A percentile compares a stretch with the other conserved stretches of the same genome.
Evolutionary conservation across 1,284 basidiomycete species (phyloP).

Genomic region (Melampsora americana): DNA sequence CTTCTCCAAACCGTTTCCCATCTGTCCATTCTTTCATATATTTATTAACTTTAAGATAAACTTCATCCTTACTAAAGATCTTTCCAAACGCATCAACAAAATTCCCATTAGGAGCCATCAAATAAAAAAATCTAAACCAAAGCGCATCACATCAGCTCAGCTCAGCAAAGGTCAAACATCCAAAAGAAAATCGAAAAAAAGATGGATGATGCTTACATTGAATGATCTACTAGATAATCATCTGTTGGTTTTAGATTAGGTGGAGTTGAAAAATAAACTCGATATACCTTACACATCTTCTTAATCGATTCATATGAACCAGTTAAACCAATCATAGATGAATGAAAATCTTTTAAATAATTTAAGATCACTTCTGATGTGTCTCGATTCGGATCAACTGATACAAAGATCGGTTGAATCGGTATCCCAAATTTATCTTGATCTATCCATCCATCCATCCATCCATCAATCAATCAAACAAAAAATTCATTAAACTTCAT

Average conservation of each 20-base stretch:
- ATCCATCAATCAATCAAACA: too few species aligned
- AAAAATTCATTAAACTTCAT: too few species aligned
- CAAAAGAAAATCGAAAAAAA: neutral
- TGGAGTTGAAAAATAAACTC: conserved; percentile 98
- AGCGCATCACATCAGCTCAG: conserved; percentile 46
- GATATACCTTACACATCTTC: conserved; percentile 84
- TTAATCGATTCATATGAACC: conserved; percentile 84
- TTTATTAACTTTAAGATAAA: conserved; percentile 60
- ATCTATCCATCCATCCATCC: conserved; percentile 56
- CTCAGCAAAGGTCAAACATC: conserved; percentile 16
- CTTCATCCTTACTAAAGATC: conserved; percentile 68
- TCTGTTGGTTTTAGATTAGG: conserved; percentile 68
- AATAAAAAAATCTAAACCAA: conserved; percentile 85
- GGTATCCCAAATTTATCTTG: conserved; percentile 53
- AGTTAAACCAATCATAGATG: conserved; percentile 79
- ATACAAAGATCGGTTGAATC: conserved; percentile 84
- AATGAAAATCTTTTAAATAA: conserved; percentile 78
- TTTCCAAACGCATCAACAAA: conserved; percentile 98
- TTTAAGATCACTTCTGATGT: conserved; percentile 61
- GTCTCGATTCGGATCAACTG: conserved; percentile 93
- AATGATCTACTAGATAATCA: conserved; percentile 94
- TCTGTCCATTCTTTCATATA: conserved; percentile 60
- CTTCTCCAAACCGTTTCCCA: conserved; percentile 38
- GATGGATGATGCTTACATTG: conserved; percentile 46
- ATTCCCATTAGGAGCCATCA: conserved; percentile 92